Conservation (phyloP, 176 grass and related monocot genomes). For the Aegilops longissima region DNA sequence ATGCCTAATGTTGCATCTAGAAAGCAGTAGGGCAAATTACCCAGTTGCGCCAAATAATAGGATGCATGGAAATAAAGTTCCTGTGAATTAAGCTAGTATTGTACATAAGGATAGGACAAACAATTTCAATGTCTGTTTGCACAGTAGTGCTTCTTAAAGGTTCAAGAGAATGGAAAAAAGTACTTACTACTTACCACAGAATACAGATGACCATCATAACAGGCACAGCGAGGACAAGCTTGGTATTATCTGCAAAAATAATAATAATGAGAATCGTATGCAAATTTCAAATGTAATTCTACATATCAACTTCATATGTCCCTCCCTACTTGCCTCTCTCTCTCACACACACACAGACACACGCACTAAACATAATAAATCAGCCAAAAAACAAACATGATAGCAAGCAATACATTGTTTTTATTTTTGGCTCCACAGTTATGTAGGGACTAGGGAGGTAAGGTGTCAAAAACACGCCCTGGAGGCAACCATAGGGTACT, state of each 20-base stretch:
- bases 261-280: neutral
- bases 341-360: neutral
- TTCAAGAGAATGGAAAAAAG: neutral
- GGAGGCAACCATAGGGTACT: neutral
- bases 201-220: neutral
- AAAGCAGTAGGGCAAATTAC: neutral
- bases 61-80: neutral
- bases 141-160: neutral
- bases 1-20: neutral
- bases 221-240: neutral
- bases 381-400: neutral
- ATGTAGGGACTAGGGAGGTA: neutral
- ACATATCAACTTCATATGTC: no score
- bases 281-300: neutral
- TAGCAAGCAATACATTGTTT: neutral
- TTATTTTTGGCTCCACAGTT: neutral
- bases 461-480: neutral
- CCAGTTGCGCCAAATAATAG: neutral
- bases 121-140: neutral
- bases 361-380: neutral
- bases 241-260: constrained; percentile 1
- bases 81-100: neutral
- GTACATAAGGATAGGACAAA: constrained; percentile 16
- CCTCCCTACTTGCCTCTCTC: neutral
- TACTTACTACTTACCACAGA: constrained; percentile 5